These are phyloP conservation scores for Anaeramoeba flamelloides DNA, from an alignment of 78 protist species.

Conservation along the genomic window DNA sequence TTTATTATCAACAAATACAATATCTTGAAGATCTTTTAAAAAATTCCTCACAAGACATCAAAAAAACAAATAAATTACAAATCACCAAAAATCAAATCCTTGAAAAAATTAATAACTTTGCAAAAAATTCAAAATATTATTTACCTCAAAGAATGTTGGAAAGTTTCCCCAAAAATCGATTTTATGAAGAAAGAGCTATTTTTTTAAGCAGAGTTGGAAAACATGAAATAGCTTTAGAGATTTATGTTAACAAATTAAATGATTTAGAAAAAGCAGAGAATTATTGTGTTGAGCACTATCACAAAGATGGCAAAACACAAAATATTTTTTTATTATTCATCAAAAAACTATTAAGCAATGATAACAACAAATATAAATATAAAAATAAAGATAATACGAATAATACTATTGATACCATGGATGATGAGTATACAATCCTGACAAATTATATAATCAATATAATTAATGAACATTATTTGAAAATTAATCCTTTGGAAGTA, in stretches of 20 bases:
- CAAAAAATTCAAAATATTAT: background rate
- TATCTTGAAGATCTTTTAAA: too few relatives aligned
- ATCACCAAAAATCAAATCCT: too few relatives aligned
- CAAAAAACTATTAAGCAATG: background rate
- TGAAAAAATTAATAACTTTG: too few relatives aligned
- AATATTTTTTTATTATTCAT: background rate
- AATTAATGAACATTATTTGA: too few relatives aligned
- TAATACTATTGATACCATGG: too few relatives aligned
- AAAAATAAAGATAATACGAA: too few relatives aligned
- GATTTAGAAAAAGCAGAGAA: background rate
- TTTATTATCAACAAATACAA: too few relatives aligned
- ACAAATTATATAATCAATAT: too few relatives aligned
- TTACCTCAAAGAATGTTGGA: background rate
- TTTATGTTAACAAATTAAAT: background rate
- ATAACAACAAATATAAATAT: background rate
- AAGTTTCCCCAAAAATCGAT: background rate
- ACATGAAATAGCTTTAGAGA: background rate
- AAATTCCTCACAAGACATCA: too few relatives aligned
- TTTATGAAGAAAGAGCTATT: background rate
- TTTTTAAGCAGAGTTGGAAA: background rate
- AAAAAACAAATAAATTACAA: too few relatives aligned
- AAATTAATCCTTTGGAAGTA: background rate
- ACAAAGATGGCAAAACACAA: background rate
- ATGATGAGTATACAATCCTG: too few relatives aligned
- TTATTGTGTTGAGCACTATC: background rate